A percentile compares a stretch with the other conserved stretches of the same genome.
These are phyloP conservation scores for Solanum microdontum DNA, from an alignment of 257 asterid genomes.

Conservation along the genomic window DNA sequence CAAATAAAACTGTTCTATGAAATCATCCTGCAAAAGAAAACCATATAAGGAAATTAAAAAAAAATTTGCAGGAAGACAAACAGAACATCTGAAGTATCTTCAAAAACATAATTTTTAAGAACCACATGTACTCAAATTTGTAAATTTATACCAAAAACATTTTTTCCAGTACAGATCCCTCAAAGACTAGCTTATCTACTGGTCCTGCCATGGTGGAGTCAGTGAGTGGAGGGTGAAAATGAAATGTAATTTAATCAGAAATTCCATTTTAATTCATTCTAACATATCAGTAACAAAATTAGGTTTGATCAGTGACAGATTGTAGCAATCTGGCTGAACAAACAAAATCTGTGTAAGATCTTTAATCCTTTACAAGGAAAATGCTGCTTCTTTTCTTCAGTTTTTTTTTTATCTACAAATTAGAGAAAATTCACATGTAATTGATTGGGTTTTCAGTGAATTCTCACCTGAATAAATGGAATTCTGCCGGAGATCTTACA, in stretches of 20 bases:
- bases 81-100: neutral
- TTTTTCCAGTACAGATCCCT: neutral
- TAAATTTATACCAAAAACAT: neutral
- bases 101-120: neutral
- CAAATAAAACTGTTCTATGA: neutral
- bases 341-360: neutral
- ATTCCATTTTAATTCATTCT: neutral
- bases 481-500: slow-evolving; percentile 7
- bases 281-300: neutral
- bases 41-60: neutral
- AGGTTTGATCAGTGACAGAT: neutral
- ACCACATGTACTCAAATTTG: neutral
- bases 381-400: neutral
- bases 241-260: neutral
- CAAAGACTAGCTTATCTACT: neutral
- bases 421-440: neutral
- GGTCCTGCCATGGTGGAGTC: neutral
- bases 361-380: neutral
- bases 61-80: neutral
- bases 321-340: neutral
- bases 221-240: neutral
- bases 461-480: neutral
- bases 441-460: neutral
- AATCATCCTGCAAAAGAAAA: slow-evolving; percentile 1
- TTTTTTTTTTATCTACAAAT: neutral